Conservation (phyloP, 345 rosid species). For the Zanthoxylum bungeanum region DNA sequence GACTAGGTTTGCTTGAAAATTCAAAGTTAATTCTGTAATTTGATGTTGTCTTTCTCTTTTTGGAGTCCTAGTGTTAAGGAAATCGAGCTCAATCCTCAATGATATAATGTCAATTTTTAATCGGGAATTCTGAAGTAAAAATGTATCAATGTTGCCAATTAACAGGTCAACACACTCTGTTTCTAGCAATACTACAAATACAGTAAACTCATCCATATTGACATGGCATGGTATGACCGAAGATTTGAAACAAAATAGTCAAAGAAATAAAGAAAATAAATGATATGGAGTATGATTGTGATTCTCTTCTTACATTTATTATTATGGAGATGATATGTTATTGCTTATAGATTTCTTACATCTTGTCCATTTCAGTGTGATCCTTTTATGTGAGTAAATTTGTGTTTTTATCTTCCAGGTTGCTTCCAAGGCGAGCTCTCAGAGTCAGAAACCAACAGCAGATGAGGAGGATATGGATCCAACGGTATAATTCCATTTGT, state of each 20-base stretch:
- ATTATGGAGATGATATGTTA: background rate
- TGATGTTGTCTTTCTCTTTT: background rate
- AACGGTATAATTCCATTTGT: slow-evolving; percentile 40
- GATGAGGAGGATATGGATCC: slow-evolving; percentile 99
- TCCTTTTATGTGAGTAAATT: background rate
- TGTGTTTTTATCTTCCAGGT: slow-evolving; percentile 30
- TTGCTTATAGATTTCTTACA: background rate
- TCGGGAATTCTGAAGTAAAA: background rate
- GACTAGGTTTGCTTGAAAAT: background rate
- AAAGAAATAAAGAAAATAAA: background rate
- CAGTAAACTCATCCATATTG: background rate
- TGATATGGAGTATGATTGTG: background rate
- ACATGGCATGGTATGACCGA: background rate
- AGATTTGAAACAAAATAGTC: background rate
- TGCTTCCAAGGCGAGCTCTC: slow-evolving; percentile 36
- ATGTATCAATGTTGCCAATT: no score
- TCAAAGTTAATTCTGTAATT: background rate
- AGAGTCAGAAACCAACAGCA: slow-evolving; percentile 45
- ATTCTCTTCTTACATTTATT: background rate
- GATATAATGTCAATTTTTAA: background rate
- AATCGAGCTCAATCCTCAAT: no score
- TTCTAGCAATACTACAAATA: background rate
- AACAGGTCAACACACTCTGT: no score
- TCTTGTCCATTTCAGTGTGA: background rate
- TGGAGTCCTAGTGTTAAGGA: background rate